A percentile compares a stretch with the other conserved stretches of the same genome.
phyloP scores from a whole-genome alignment of 352 stramenopile species.

The Achlya hypogyna region DNA sequence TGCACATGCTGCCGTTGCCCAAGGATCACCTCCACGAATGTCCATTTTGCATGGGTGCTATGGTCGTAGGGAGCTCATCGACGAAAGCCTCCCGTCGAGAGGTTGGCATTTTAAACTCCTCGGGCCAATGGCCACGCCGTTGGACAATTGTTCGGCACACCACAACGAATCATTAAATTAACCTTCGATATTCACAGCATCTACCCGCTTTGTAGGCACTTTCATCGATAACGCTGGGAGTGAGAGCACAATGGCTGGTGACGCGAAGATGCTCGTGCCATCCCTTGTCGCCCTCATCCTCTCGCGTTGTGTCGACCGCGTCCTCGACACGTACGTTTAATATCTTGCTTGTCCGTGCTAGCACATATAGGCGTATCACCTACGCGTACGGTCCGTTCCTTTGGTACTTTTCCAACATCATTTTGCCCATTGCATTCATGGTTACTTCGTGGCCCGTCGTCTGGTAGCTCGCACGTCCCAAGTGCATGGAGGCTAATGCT shows the following conservation, averaged over 20 bases:
- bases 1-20: no score
- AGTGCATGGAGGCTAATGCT: neutral
- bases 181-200: neutral
- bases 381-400: constrained; percentile 20
- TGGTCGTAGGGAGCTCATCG: no score
- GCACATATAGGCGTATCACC: constrained; percentile 14
- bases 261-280: constrained; percentile 45
- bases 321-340: constrained; percentile 71
- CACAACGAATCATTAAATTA: no score
- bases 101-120: no score
- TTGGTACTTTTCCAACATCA: constrained; percentile 25
- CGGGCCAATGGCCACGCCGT: no score
- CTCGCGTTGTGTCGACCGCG: constrained; percentile 69
- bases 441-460: constrained; percentile 23
- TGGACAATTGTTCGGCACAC: no score
- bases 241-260: neutral
- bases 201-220: no score
- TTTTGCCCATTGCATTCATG: constrained; percentile 24
- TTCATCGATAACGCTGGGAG: neutral
- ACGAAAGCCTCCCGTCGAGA: no score
- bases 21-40: no score
- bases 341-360: no score
- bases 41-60: no score
- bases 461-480: no score
- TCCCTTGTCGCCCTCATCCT: constrained; percentile 66